A percentile compares a stretch with the other conserved stretches of the same genome.
Conservation (phyloP, 352 stramenopile genomes). For the Phytophthora tubulina region DNA sequence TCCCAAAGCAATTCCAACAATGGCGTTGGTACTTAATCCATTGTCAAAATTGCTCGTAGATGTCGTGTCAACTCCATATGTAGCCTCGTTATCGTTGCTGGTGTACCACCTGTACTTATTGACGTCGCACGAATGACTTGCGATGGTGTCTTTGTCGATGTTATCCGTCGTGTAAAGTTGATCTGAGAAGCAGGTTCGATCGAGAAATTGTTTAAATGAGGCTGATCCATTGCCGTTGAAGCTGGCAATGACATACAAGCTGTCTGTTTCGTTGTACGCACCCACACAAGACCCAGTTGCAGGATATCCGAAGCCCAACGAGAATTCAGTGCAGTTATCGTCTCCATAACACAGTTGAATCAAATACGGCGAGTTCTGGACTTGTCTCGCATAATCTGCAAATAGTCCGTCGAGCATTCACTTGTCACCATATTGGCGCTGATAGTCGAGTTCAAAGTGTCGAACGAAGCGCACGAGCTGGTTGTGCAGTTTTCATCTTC, state of each 20-base stretch:
- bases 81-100: constrained; percentile 4
- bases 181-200: constrained; percentile 5
- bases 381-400: constrained; percentile 18
- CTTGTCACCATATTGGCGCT: constrained; percentile 19
- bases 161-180: neutral
- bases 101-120: constrained; percentile 20
- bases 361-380: constrained; percentile 17
- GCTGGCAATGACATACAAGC: constrained; percentile 10
- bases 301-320: constrained; percentile 7
- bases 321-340: constrained; percentile 8
- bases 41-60: no score
- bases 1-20: constrained; percentile 8
- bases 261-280: constrained; percentile 27
- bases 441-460: neutral
- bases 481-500: constrained; percentile 11
- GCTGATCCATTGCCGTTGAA: constrained; percentile 25
- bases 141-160: constrained; percentile 6
- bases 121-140: constrained; percentile 11
- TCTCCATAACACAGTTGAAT: constrained; percentile 15
- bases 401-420: constrained; percentile 16
- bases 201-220: constrained; percentile 10
- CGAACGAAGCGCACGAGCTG: neutral
- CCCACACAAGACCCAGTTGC: constrained; percentile 20
- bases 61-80: neutral
- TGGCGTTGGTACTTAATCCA: neutral